Conservation (phyloP, 345 rosid species). For the Combretum micranthum region DNA sequence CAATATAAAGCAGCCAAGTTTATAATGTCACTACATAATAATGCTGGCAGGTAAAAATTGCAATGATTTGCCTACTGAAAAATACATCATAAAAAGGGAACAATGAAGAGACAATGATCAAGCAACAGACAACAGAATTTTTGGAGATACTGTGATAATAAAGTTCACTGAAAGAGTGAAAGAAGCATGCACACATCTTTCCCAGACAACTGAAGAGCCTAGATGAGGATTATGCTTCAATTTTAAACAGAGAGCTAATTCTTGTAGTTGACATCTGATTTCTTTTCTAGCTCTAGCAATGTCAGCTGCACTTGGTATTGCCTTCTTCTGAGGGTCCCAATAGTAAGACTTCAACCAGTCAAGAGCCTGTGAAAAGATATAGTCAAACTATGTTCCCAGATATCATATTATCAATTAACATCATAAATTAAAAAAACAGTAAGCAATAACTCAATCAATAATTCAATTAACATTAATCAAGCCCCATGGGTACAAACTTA, state of each 20-base stretch:
- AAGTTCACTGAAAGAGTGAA: slow-evolving; percentile 1
- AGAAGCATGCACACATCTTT: slow-evolving; percentile 32
- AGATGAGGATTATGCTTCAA: slow-evolving; percentile 27
- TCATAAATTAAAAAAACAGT: no score
- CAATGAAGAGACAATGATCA: background rate
- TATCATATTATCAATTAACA: no score
- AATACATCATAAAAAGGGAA: background rate
- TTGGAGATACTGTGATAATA: background rate
- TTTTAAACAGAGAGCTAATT: slow-evolving; percentile 46
- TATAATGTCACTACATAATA: background rate
- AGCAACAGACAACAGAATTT: background rate
- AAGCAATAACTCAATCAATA: no score
- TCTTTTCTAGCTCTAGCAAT: slow-evolving; percentile 42
- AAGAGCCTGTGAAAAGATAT: slow-evolving; percentile 53
- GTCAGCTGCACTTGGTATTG: slow-evolving; percentile 47
- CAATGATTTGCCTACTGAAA: no score
- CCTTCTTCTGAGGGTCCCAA: slow-evolving; percentile 72
- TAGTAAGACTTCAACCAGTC: slow-evolving; percentile 76
- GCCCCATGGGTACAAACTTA: background rate
- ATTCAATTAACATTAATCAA: no score
- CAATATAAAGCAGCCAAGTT: background rate
- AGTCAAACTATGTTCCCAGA: no score
- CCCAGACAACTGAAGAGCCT: slow-evolving; percentile 32
- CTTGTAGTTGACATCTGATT: slow-evolving; percentile 53
- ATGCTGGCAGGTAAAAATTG: background rate